Conservation (phyloP, 2,329 filamentous ascomycete genomes). For the Cercospora sp. region DNA sequence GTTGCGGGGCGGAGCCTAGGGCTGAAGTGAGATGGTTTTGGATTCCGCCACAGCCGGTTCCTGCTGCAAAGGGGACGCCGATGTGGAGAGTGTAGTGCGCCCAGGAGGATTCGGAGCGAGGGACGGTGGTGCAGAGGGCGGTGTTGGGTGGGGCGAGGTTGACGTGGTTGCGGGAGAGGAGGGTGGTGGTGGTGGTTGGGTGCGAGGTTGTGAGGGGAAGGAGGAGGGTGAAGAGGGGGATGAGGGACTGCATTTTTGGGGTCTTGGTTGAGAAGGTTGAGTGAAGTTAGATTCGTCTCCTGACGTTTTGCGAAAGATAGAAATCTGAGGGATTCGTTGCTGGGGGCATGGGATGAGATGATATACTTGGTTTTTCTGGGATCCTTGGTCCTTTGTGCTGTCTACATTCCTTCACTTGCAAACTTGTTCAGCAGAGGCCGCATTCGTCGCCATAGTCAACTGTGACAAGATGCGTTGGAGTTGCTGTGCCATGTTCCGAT, state of each 20-base stretch:
- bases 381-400: background rate
- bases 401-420: constrained; percentile 2
- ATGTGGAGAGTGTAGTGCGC: constrained; percentile 1
- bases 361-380: background rate
- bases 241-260: background rate
- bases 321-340: background rate
- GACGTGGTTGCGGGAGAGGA: background rate
- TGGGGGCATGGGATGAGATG: background rate
- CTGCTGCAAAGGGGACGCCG: background rate
- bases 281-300: too few species aligned
- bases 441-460: background rate
- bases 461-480: background rate
- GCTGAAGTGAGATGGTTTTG: background rate
- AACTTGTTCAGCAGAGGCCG: background rate
- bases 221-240: background rate
- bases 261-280: background rate
- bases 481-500: background rate
- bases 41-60: background rate
- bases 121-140: background rate
- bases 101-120: background rate
- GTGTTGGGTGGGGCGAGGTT: background rate
- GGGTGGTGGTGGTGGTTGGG: background rate
- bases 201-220: background rate
- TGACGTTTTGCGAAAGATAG: too few species aligned
- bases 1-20: background rate